Evolutionary conservation across 352 stramenopile species (phyloP).

Genomic region (Pythium phragmiticola): DNA sequence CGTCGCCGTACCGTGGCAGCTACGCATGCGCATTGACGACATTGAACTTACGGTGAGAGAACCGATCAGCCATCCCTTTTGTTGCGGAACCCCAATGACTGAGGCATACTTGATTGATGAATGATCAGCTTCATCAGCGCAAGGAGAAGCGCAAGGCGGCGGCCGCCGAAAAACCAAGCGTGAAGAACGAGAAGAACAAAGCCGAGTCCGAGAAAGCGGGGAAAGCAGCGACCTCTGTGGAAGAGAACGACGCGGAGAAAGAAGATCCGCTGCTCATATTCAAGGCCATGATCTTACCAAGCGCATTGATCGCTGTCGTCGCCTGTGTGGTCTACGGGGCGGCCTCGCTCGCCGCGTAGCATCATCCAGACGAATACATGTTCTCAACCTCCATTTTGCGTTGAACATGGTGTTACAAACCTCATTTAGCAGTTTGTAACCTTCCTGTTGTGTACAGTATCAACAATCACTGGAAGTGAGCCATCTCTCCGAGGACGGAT

Average conservation of each 20-base stretch:
- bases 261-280: constrained; percentile 28
- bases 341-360: constrained; percentile 3
- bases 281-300: constrained; percentile 48
- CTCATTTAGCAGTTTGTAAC: constrained; percentile 9
- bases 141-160: constrained; percentile 18
- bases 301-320: constrained; percentile 46
- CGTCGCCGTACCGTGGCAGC: constrained; percentile 36
- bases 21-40: constrained; percentile 70
- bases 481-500: constrained; percentile 1
- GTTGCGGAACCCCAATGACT: neutral
- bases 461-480: constrained; percentile 26
- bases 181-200: neutral
- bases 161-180: neutral
- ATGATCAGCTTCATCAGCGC: constrained; percentile 21
- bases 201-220: neutral
- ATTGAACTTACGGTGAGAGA: constrained; percentile 67
- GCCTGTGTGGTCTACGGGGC: constrained; percentile 15
- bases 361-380: neutral
- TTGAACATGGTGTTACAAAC: constrained; percentile 11
- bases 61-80: neutral
- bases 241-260: constrained; percentile 6
- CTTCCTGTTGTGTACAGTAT: neutral
- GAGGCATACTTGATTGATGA: neutral
- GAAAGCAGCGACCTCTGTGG: neutral
- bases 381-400: constrained; percentile 1